Conservation (phyloP, 768 basidiomycete genomes). For the Phylloporus arenicola region DNA sequence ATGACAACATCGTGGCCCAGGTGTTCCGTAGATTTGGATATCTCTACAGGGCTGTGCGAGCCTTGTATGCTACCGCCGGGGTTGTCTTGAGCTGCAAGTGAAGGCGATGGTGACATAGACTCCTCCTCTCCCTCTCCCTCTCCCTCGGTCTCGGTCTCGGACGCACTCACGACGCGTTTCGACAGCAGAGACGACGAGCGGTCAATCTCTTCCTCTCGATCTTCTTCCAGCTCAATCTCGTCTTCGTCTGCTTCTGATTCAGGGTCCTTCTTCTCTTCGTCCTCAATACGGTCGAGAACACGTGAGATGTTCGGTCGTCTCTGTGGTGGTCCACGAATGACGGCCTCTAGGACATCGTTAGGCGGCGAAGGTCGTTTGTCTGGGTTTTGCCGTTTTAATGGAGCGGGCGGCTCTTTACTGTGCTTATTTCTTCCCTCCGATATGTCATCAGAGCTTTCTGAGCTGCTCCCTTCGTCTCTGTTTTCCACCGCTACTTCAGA, state of each 20-base stretch:
- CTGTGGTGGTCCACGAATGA: conserved; percentile 38
- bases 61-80: conserved; percentile 23
- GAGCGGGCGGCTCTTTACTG: conserved; percentile 2
- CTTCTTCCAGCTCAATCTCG: conserved; percentile 36
- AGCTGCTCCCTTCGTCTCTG: conserved; percentile 37
- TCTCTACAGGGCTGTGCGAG: not conserved
- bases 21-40: not conserved
- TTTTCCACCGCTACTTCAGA: conserved; percentile 35
- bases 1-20: conserved; percentile 5
- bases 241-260: conserved; percentile 33
- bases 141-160: conserved; percentile 33
- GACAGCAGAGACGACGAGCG: conserved; percentile 29
- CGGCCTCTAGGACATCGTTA: conserved; percentile 33
- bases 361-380: conserved; percentile 1
- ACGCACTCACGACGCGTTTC: conserved; percentile 30
- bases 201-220: conserved; percentile 22
- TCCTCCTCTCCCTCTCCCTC: conserved; percentile 18
- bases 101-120: conserved; percentile 11
- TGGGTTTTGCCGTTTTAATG: not conserved
- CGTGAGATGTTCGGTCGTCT: conserved; percentile 17
- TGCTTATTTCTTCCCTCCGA: conserved; percentile 16
- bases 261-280: conserved; percentile 31
- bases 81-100: conserved; percentile 27
- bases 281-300: conserved; percentile 28
- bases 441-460: conserved; percentile 30